Conservation (phyloP, 2,329 filamentous ascomycete species). For the Aureobasidium zeae region DNA sequence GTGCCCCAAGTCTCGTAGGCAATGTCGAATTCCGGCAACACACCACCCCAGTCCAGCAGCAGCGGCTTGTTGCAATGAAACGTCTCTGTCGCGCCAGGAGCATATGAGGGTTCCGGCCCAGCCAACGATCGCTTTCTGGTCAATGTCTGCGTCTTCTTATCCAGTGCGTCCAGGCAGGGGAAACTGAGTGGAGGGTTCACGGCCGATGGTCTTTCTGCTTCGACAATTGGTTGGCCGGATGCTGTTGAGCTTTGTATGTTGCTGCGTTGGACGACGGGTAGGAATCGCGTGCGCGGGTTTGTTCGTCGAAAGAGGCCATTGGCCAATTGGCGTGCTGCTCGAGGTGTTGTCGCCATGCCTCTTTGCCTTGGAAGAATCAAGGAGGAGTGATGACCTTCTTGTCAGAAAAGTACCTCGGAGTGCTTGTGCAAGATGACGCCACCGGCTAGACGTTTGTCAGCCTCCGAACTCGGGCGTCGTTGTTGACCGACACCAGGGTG, state of each 20-base stretch:
- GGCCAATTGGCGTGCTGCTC: slow-evolving; percentile 13
- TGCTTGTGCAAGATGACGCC: slow-evolving; percentile 5
- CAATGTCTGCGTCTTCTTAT: slow-evolving; percentile 62
- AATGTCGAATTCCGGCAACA: slow-evolving; percentile 78
- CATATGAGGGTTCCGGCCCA: slow-evolving; percentile 91
- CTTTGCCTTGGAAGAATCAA: background rate
- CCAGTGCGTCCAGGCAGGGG: slow-evolving; percentile 78
- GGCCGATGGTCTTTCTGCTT: slow-evolving; percentile 22
- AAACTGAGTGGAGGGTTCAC: slow-evolving; percentile 76
- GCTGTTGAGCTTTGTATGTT: slow-evolving; percentile 18
- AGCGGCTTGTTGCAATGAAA: slow-evolving; percentile 68
- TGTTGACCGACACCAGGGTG: too few species aligned
- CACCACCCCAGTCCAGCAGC: slow-evolving; percentile 86
- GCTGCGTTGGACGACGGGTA: slow-evolving; percentile 11
- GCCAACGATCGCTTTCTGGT: slow-evolving; percentile 54
- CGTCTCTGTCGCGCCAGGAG: slow-evolving; percentile 69
- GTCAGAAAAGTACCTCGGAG: slow-evolving; percentile 6
- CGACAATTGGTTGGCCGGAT: slow-evolving; percentile 20
- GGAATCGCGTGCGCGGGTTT: slow-evolving; percentile 20
- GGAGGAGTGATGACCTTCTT: background rate
- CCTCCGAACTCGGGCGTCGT: slow-evolving; percentile 2
- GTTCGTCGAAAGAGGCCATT: slow-evolving; percentile 18
- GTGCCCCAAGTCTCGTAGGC: slow-evolving; percentile 90
- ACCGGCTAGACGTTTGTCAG: slow-evolving; percentile 8
- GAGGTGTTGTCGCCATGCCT: background rate